These are phyloP conservation scores for Globomyces sp. DNA, from an alignment of 371 early-diverging fungal genomes.

Conservation along the genomic window DNA sequence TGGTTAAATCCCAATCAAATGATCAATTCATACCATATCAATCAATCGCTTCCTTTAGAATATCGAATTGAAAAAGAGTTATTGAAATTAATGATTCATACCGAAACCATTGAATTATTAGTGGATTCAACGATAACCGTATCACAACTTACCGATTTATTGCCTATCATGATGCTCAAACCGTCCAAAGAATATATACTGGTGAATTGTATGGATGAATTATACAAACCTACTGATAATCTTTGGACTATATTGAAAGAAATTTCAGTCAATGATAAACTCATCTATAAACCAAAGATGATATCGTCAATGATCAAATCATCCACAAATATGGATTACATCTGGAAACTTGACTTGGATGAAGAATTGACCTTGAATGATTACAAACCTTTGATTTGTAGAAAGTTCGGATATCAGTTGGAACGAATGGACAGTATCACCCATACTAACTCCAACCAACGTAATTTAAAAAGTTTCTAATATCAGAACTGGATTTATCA, in stretches of 20 bases:
- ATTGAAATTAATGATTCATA: constrained; percentile 9
- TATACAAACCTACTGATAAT: background rate
- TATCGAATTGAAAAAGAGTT: constrained; percentile 24
- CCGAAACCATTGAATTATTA: background rate
- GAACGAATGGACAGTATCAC: too few relatives aligned
- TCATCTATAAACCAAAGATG: background rate
- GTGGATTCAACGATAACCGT: constrained; percentile 23
- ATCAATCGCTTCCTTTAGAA: constrained; percentile 20
- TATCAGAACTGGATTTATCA: too few relatives aligned
- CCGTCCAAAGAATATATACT: background rate
- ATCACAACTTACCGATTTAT: background rate
- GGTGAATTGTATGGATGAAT: background rate
- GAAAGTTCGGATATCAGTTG: too few relatives aligned
- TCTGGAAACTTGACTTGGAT: too few relatives aligned
- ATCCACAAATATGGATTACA: too few relatives aligned
- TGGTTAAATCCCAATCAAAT: constrained; percentile 26
- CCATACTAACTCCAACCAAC: too few relatives aligned
- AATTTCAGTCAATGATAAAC: constrained; percentile 8
- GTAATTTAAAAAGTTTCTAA: too few relatives aligned
- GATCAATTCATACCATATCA: constrained; percentile 22
- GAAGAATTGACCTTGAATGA: too few relatives aligned
- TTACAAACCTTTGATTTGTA: too few relatives aligned
- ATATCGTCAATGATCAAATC: too few relatives aligned
- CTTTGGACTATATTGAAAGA: constrained; percentile 9
- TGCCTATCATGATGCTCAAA: background rate